Percentiles rank a stretch among this genome's conserved stretches.
Evolutionary conservation across 2,329 filamentous ascomycete species (phyloP).

Genomic region (Sporothrix sp.): DNA sequence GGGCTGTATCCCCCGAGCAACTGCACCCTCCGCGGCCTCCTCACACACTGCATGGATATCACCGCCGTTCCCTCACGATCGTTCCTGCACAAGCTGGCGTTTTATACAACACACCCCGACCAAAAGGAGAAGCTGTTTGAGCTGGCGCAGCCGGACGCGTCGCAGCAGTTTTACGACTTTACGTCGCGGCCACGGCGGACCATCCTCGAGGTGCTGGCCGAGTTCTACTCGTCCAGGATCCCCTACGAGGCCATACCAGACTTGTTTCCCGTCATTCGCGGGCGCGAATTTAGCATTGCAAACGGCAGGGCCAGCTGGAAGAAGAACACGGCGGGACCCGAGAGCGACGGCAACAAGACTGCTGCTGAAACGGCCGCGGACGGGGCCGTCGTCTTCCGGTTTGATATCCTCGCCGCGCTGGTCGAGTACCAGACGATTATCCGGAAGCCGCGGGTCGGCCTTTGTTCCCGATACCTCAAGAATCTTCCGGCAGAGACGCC

Average conservation of each 20-base stretch:
- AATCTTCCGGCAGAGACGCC: conserved; percentile 47
- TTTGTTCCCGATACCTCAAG: conserved; percentile 81
- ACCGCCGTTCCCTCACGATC: conserved; percentile 78
- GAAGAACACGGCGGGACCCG: too few species aligned
- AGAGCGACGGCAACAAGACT: not conserved
- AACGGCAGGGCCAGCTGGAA: conserved; percentile 43
- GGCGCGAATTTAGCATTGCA: conserved; percentile 88
- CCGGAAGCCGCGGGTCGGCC: conserved; percentile 70
- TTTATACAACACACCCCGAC: conserved; percentile 60
- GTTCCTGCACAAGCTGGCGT: conserved; percentile 71
- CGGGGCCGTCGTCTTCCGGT: conserved; percentile 12
- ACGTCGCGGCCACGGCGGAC: conserved; percentile 81
- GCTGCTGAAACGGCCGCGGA: not conserved
- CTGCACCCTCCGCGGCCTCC: conserved; percentile 61
- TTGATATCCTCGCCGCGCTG: conserved; percentile 74
- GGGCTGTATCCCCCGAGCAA: conserved; percentile 18
- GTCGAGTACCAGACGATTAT: conserved; percentile 88
- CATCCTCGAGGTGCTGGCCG: conserved; percentile 84
- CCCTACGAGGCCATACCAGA: conserved; percentile 63
- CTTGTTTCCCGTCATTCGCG: conserved; percentile 72
- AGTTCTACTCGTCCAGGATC: conserved; percentile 76
- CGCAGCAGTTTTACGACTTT: conserved; percentile 94
- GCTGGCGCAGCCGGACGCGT: conserved; percentile 66
- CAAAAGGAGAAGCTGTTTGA: conserved; percentile 78
- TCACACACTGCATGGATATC: conserved; percentile 80